phyloP scores from a whole-genome alignment of 208 protist species.

The Leptomonas seymouri region DNA sequence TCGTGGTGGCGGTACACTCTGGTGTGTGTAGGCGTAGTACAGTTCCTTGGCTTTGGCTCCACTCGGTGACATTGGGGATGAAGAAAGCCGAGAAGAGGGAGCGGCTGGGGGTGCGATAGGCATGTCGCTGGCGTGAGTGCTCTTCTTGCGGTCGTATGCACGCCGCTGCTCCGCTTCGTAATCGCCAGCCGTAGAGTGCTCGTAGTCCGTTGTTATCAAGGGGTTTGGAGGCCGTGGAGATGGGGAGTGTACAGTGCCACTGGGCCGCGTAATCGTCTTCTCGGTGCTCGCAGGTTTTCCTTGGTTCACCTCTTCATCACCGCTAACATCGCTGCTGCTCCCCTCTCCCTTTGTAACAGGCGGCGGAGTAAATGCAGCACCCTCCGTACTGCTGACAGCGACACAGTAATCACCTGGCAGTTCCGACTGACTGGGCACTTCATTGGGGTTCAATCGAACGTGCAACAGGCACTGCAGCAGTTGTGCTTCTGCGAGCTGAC shows the following conservation, averaged over 20 bases:
- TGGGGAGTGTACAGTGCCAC: background rate
- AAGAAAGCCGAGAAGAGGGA: background rate
- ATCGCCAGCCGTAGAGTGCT: background rate
- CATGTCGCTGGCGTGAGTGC: background rate
- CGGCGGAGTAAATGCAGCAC: too few relatives aligned
- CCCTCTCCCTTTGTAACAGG: too few relatives aligned
- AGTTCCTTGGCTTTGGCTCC: constrained; percentile 19
- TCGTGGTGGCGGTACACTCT: constrained; percentile 8
- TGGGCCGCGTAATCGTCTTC: too few relatives aligned
- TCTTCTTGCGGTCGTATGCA: background rate
- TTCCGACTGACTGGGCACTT: constrained; percentile 24
- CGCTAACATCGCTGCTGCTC: background rate
- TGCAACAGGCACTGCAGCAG: constrained; percentile 33
- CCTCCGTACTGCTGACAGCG: background rate
- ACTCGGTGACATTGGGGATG: background rate
- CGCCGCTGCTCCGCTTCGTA: background rate
- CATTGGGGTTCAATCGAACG: constrained; percentile 7
- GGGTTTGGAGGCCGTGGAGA: constrained; percentile 1
- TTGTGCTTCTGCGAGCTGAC: constrained; percentile 1
- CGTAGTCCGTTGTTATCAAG: background rate
- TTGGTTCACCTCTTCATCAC: background rate
- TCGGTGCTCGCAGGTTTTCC: too few relatives aligned
- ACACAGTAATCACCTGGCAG: constrained; percentile 7
- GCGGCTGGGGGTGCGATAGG: background rate
- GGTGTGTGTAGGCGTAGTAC: constrained; percentile 33